Base-by-base conservation (phyloP, 2,329 filamentous ascomycete species). In the Paecilomyces niveus region DNA sequence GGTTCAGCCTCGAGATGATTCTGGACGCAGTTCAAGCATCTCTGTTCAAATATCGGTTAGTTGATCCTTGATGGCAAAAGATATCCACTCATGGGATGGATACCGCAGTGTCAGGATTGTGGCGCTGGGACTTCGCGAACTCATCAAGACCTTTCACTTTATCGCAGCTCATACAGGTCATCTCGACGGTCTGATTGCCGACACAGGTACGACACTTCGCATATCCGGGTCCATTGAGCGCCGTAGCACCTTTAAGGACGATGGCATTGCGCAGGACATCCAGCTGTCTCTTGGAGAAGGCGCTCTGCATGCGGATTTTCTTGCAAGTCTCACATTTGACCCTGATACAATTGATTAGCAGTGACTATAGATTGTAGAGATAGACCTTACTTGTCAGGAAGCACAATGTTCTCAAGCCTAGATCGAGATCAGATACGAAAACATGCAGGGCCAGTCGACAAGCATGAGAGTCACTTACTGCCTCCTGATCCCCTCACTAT, bases 41-140 rank as follows among this genome's bases (percentile, higher is more conserved):
- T 74, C 78, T 81, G 61, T 31, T 32, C 11, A 26, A 7, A 54
- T 53, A 29, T 61, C 51, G 56, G 60, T 55, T 35, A 56, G 22
- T 9, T 26, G 29, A 55, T 31, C 11, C 22, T 15, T 6, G 31
- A 50, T 18, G 35, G 24, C n/a, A 54, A 21, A 21, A 15, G 8
- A 11, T 35, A 5, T 50, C 18, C 7, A 18, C 3, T 45, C 1
- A 45, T 18, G 39, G 35, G 54, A 61, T 29, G 70, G 78, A 60
- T 76, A 81, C 80, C 26, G 76, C 77, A 45, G 64, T 66, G 58
- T 80, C 80, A 1, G 75, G 73, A 49, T 78, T 75, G 29, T 65
- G 70, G 13, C 81, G 74, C 68, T 82, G 78, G 6, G 63, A 63
- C 61, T 81, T 84, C 18, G 78, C 76, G 62, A 83, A 85, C 0